Conservation (phyloP, 78 protist genomes). For the Planoprotostelium fungivorum region DNA sequence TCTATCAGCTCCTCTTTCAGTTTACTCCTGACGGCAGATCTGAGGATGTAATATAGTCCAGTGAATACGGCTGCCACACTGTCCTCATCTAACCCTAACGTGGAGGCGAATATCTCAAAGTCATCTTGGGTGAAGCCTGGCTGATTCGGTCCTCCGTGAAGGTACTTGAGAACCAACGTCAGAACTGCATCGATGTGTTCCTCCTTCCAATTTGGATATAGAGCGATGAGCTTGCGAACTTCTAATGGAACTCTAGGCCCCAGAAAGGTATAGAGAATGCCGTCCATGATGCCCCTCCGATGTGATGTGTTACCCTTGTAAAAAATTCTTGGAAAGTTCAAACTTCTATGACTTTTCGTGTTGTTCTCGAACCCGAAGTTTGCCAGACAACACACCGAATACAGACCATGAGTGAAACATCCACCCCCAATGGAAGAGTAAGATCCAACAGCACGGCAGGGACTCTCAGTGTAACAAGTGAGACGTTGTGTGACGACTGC, state of each 20-base stretch:
- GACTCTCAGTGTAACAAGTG: no score
- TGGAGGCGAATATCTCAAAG: background rate
- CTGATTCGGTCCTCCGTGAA: background rate
- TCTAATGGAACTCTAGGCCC: background rate
- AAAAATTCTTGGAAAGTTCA: no score
- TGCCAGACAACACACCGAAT: no score
- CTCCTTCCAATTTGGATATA: background rate
- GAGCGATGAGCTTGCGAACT: background rate
- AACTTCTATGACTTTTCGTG: no score
- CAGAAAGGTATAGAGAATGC: no score
- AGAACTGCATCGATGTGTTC: background rate
- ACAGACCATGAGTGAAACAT: no score
- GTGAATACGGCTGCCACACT: background rate
- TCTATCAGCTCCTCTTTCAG: background rate
- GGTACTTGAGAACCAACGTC: background rate
- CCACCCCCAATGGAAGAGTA: no score
- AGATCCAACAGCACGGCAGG: no score
- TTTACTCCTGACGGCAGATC: background rate
- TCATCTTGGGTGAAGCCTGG: background rate
- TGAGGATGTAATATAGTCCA: background rate
- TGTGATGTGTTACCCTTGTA: no score
- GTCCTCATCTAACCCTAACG: background rate
- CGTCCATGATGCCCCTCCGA: no score
- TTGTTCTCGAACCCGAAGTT: no score
- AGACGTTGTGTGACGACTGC: no score